A percentile compares a stretch with the other conserved stretches of the same genome.
phyloP scores from a whole-genome alignment of 2,329 filamentous ascomycete genomes.

The Alternaria hordeiaustralica region DNA sequence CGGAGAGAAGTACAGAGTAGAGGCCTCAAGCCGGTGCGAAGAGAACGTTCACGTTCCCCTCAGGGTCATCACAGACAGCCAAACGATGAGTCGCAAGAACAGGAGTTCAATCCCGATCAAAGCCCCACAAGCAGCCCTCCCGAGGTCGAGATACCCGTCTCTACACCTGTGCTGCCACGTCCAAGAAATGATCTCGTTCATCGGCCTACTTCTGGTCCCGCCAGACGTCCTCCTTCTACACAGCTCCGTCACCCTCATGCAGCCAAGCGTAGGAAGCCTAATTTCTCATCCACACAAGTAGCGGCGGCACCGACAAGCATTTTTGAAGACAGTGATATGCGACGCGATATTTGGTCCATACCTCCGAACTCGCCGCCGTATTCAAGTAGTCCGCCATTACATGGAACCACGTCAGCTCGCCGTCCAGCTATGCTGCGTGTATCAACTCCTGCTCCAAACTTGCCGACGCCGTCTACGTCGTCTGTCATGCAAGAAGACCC shows the following conservation, averaged over 20 bases:
- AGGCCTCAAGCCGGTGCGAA: conserved; percentile 52
- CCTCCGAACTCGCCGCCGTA: conserved; percentile 54
- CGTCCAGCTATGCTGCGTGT: conserved; percentile 5
- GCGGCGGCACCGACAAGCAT: conserved; percentile 12
- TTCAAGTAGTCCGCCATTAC: conserved; percentile 38
- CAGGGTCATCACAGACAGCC: conserved; percentile 20
- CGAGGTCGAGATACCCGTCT: conserved; percentile 32
- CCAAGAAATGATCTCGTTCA: conserved; percentile 9
- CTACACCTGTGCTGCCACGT: conserved; percentile 26
- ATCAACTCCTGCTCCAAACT: conserved; percentile 18
- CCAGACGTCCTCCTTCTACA: conserved; percentile 14
- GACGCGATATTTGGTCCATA: conserved; percentile 44
- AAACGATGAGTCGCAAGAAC: conserved; percentile 39
- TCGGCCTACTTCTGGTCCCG: conserved; percentile 3
- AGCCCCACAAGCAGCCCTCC: conserved; percentile 28
- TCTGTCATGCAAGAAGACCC: conserved; percentile 33
- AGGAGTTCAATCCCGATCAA: conserved; percentile 39
- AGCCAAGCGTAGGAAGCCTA: conserved; percentile 31
- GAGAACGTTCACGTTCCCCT: conserved; percentile 39
- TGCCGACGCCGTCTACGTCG: conserved; percentile 44
- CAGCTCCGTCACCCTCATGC: conserved; percentile 22
- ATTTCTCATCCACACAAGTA: conserved; percentile 19
- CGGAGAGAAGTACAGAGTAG: conserved; percentile 51
- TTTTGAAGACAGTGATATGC: conserved; percentile 8
- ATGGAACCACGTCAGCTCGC: conserved; percentile 10